These are phyloP conservation scores for Leucosporidium yakuticum DNA, from an alignment of 768 basidiomycete genomes.

Conservation along the genomic window DNA sequence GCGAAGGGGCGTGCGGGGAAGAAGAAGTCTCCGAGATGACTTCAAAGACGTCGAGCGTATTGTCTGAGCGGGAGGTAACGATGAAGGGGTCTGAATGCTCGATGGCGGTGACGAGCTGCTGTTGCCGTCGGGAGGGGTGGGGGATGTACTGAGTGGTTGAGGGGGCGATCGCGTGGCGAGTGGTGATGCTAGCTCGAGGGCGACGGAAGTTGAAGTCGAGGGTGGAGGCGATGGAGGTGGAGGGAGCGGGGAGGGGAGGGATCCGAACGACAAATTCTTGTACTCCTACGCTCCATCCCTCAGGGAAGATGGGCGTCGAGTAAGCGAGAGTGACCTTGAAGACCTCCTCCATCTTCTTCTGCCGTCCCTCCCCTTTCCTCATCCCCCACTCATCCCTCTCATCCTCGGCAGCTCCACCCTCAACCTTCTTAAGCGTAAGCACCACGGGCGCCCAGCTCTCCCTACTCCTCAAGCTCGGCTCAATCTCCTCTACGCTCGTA, in stretches of 20 bases:
- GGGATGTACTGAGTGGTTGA: background rate
- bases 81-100: constrained; percentile 17
- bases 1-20: background rate
- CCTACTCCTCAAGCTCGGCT: constrained; percentile 5
- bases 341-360: background rate
- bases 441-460: constrained; percentile 28
- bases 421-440: constrained; percentile 5
- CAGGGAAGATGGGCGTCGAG: constrained; percentile 25
- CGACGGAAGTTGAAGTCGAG: background rate
- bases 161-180: background rate
- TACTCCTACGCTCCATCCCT: constrained; percentile 23
- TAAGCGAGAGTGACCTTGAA: constrained; percentile 24
- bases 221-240: background rate
- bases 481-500: background rate
- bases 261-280: constrained; percentile 19
- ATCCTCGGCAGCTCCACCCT: background rate
- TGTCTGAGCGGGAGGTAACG: constrained; percentile 17
- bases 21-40: background rate
- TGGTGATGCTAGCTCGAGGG: background rate
- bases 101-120: constrained; percentile 17
- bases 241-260: background rate
- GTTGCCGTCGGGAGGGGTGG: background rate
- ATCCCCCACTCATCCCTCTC: background rate
- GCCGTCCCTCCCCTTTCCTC: background rate
- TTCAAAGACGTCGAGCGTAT: constrained; percentile 24